Conservation (phyloP, 2,329 filamentous ascomycete genomes). For the Epicoccum nigrum region DNA sequence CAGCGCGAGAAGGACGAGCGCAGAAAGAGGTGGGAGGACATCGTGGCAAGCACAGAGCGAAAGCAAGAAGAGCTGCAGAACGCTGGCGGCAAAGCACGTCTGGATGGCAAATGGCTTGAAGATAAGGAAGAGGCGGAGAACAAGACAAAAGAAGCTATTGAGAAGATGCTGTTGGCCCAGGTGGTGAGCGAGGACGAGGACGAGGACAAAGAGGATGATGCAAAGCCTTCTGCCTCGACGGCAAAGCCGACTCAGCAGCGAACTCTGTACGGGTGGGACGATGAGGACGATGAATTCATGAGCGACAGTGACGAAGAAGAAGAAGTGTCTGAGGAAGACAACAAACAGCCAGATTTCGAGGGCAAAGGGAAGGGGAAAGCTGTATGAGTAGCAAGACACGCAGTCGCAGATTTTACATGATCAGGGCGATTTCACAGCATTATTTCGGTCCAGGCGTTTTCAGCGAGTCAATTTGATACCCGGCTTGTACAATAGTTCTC, state of each 20-base stretch:
- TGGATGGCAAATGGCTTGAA: constrained; percentile 94
- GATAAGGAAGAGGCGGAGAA: constrained; percentile 89
- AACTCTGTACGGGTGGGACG: constrained; percentile 77
- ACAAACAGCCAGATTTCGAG: constrained; percentile 33
- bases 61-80: constrained; percentile 82
- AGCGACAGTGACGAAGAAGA: constrained; percentile 56
- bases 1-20: constrained; percentile 88
- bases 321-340: constrained; percentile 44
- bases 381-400: not conserved
- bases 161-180: constrained; percentile 56
- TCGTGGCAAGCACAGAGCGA: constrained; percentile 82
- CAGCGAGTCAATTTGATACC: constrained; percentile 16
- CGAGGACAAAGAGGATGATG: constrained; percentile 36
- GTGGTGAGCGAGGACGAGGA: constrained; percentile 49
- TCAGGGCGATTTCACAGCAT: not conserved
- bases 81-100: constrained; percentile 66
- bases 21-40: constrained; percentile 82
- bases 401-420: not conserved
- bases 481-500: constrained; percentile 9
- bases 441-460: constrained; percentile 8
- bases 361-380: constrained; percentile 55
- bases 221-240: constrained; percentile 31
- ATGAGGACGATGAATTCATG: constrained; percentile 64
- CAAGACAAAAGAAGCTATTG: constrained; percentile 77
- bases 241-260: constrained; percentile 45